These are phyloP conservation scores for Eucalyptus curtisii DNA, from an alignment of 345 rosid species.

Conservation along the genomic window DNA sequence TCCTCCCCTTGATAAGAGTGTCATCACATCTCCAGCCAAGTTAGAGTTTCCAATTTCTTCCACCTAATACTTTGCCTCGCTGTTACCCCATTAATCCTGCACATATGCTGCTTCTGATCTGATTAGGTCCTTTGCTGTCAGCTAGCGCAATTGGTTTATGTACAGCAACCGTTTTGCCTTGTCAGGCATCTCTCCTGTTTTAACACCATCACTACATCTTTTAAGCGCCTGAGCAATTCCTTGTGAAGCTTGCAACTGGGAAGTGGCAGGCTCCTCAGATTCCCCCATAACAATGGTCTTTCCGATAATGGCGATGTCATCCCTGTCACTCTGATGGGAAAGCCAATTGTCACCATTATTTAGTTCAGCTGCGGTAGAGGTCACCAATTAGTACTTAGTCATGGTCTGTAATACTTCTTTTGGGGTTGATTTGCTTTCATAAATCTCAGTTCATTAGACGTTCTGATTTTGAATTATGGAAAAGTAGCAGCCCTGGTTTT, in stretches of 20 bases:
- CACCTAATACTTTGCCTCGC: constrained; percentile 14
- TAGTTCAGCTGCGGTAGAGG: background rate
- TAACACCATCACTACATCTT: constrained; percentile 6
- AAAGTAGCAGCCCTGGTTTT: constrained; percentile 64
- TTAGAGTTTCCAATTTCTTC: background rate
- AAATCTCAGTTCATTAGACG: constrained; percentile 20
- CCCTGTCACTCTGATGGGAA: constrained; percentile 27
- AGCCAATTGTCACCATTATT: constrained; percentile 15
- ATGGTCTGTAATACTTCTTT: constrained; percentile 14
- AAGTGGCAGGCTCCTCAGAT: constrained; percentile 31
- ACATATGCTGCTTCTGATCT: background rate
- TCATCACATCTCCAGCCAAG: constrained; percentile 16
- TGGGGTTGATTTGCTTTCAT: constrained; percentile 15
- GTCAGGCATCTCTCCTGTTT: constrained; percentile 13
- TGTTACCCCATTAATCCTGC: constrained; percentile 11
- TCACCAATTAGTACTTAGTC: constrained; percentile 10
- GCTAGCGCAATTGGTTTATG: constrained; percentile 14
- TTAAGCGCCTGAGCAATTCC: constrained; percentile 11
- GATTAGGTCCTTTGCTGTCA: background rate
- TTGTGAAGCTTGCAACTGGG: constrained; percentile 16
- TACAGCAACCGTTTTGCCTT: constrained; percentile 4
- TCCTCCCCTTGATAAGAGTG: background rate
- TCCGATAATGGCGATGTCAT: constrained; percentile 51
- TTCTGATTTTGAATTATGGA: constrained; percentile 60
- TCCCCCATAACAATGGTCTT: constrained; percentile 66